These are phyloP conservation scores for Pichia cabralensis DNA, from an alignment of 805 yeast genomes.

Conservation along the genomic window DNA sequence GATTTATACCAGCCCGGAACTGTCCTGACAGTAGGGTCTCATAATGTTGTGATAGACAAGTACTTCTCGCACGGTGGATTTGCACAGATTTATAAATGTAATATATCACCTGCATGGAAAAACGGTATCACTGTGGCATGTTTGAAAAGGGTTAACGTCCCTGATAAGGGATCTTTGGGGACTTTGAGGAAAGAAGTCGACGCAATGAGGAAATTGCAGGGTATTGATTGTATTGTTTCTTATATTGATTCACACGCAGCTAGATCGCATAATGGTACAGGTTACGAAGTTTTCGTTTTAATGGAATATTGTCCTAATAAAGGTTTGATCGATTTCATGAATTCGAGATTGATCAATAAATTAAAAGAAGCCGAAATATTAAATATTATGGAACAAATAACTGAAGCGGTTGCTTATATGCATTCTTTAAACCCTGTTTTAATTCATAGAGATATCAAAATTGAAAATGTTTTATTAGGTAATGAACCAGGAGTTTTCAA, in stretches of 20 bases:
- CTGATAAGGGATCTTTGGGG: conserved; percentile 57
- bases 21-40: conserved; percentile 39
- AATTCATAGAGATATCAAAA: conserved; percentile 72
- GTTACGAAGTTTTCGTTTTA: conserved; percentile 67
- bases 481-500: conserved; percentile 50
- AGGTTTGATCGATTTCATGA: conserved; percentile 75
- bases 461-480: conserved; percentile 69
- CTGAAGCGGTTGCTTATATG: conserved; percentile 70
- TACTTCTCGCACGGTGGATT: conserved; percentile 51
- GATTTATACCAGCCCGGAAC: conserved; percentile 31
- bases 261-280: conserved; percentile 29
- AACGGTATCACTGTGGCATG: conserved; percentile 43
- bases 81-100: conserved; percentile 68
- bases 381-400: conserved; percentile 56
- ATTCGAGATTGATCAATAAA: conserved; percentile 54
- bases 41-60: conserved; percentile 33
- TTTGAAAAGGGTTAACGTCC: conserved; percentile 64
- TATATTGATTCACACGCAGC: conserved; percentile 75
- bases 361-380: conserved; percentile 60
- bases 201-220: conserved; percentile 57
- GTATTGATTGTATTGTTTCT: conserved; percentile 50
- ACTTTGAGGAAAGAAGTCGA: conserved; percentile 67
- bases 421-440: conserved; percentile 46
- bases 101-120: conserved; percentile 35
- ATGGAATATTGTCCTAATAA: conserved; percentile 75